Base-by-base conservation (phyloP, 176 grass and related monocot species). In the Triticum urartu region DNA sequence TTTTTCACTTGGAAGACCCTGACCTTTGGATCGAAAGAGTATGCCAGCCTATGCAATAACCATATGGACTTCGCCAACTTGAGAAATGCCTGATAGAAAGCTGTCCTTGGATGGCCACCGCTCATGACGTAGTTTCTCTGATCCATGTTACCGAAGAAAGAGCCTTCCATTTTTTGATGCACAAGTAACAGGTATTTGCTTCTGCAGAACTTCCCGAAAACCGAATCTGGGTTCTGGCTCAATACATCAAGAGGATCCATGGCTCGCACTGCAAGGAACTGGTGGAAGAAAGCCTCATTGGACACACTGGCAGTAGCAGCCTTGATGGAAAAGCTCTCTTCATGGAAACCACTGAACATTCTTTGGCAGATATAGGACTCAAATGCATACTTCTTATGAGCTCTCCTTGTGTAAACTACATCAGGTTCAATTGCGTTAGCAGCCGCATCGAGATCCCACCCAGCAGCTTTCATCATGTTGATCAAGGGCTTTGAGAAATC, bases 211-310 rank as follows among this genome's bases (percentile, higher is more conserved):
- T 98, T 95, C 11, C 97, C 97, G 72, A 95, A 95, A 66, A 89
- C 21, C 0, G 94, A 98, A 68, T 94, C 89, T 20, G 97, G 94
- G 42, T 92, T 95, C 86, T 95, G 94, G 89, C 97, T 94, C 28
- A 98, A 66, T 50, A 98, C 92, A 88, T 98, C 97, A 80, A 96
- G 86, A 25, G 97, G 97, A 87, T 99, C 97, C 97, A 99, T 99
- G 18, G 77, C 90, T 72, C 94, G 81, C 26, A 96, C 87, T 0
- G 94, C 94, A 52, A 94, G 91, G 85, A 92, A 99, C 11, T 99
- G 97, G 78, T 94, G 97, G 83, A 98, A 98, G 84, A 89, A 95
- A 58, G 48, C 89, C 85, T 95, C 94, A 45, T 87, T 86, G 64
- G 92, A 91, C 68, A 89, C 76, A 18, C 64, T 84, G 65, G 84